Evolutionary conservation across 495 filamentous ascomycete genomes (phyloP), one percentile per base, ranked within the genome.

Genomic region (Chaetomidium leptoderma): DNA sequence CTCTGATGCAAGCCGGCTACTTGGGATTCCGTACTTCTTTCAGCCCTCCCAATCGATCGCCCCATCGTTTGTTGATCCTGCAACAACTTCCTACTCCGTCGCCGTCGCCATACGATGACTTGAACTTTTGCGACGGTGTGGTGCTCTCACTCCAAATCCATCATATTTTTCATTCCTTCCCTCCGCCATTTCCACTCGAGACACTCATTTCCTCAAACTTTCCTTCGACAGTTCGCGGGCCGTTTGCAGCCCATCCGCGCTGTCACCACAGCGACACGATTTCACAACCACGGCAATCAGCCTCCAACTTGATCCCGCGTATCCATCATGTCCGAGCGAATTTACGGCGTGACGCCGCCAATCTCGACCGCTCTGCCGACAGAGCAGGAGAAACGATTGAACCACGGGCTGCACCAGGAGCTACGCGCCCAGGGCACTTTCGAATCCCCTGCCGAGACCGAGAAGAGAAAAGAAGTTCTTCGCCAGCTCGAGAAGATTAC

Each of bases 361-460:
- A 90, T 98, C 42, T 93, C 91, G 6, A 80, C 75, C 16, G 79
- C 76, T 0, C 75, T 89, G 17, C 95, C 95, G 14, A 91, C 88
- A 14, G 76, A 84, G 39, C 73, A 77, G 27, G 92, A 98, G 64
- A 79, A 88, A 39, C 77, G 82, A 57, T 80, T 86, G 16, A 92
- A 90, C 66, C 83, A 89, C 55, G 78, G 85, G 43, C 82, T 98
- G 36, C 80, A 95, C 40, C 82, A 86, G 17, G 91, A 96, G 69
- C 74, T 98, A 53, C 86, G 86, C 68, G 78, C 79, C 13, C 89
- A 96, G 70, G 91, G 95, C 72, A 96, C 92, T 54, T 98, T 96
- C 62, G 92, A 97, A 69, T 81, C 78, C 33, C 76, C 81, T 8
- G 74, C 84, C 51, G 93, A 95, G 69, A 96, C 89, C 0, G 82